Evolutionary conservation across 129 eudicot species (phyloP), one percentile per base, ranked within the genome.

Genomic region (Chrysanthemum lavandulifolium): DNA sequence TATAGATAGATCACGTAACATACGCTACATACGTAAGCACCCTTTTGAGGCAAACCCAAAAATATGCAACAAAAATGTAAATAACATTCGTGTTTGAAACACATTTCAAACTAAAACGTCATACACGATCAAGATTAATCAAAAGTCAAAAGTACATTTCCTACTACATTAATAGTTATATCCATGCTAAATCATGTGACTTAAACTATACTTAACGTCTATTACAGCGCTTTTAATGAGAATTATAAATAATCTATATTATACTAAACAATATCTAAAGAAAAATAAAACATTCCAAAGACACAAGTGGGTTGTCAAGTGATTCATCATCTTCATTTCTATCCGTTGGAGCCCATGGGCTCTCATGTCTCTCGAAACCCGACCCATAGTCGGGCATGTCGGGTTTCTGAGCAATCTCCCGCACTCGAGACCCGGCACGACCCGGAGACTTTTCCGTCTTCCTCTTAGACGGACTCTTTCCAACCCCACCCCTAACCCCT

Each of bases 211-310:
- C 10, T 25, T 18, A 48, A 16, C 19, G 48, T 69, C n/a, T 66
- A 43, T 2, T 14, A 67, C 0, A 29, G 52, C 21, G 25, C 5
- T 54, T n/a, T 0, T 21, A 57, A 67, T 43, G 2, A 45, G 4
- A 75, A 66, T 14, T 43, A 66, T 36, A 40, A 40, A 6, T 40
- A 0, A 36, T 3, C 0, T 33, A 33, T 33, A 33, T 53, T 52
- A 57, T 47, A 48, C 55, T 49, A 76, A 69, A 50, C 71, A 14
- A 25, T 21, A 19, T 3, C 80, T 84, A 92, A 1, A 92, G 88
- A 63, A 92, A 92, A 47, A 92, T 92, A 57, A 92, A 92, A 79
- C 98, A 92, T 72, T 92, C 98, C 77, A 92, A 72, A 73, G 98
- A 89, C 82, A 89, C 96, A 78, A 92, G 95, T 36, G 98, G 98